Base-by-base conservation (phyloP, 1,284 basidiomycete genomes). In the Boletellus dicymbophilus region DNA sequence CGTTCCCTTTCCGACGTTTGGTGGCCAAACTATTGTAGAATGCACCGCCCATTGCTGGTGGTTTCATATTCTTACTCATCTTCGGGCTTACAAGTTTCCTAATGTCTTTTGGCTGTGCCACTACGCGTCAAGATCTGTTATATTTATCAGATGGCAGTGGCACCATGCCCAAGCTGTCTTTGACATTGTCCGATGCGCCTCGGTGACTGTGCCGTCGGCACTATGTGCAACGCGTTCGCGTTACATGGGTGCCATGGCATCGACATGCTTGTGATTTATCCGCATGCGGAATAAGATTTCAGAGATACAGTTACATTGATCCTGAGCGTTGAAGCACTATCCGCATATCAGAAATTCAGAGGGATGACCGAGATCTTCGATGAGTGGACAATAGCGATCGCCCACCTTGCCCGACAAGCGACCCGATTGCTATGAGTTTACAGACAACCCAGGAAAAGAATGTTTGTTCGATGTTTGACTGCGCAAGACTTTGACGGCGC, bases 11-110 rank as follows among this genome's bases (percentile, higher is more conserved):
- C 49, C 64, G 57, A 7, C 15, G 53, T 64, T 54, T 46, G 58
- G 61, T 51, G 67, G 57, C 74, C 74, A 75, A 44, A 55, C 56
- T 36, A 63, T 71, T 44, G 75, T 77, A 47, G 72, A 79, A 44
- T 77, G 75, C 65, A 78, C 76, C 53, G 71, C 72, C 53, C 76
- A 79, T 15, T 27, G 76, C 65, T 37, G 72, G 56, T 57, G 58
- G 56, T 43, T 56, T 48, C 42, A 51, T 51, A 22, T 52, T 41
- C 39, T 48, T 50, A 22, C 28, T 41, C 42, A 16, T 54, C 60
- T 38, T 55, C 54, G 63, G 25, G 65, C 69, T 52, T 69, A 58
- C 46, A 60, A 62, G 49, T 20, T 20, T 23, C 20, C 37, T 27
- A 42, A 21, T 6, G 18, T 16, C 37, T 34, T 59, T 59, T 55